These are phyloP conservation scores for Ustilago crameri DNA, from an alignment of 1,284 basidiomycete species.

Conservation along the genomic window DNA sequence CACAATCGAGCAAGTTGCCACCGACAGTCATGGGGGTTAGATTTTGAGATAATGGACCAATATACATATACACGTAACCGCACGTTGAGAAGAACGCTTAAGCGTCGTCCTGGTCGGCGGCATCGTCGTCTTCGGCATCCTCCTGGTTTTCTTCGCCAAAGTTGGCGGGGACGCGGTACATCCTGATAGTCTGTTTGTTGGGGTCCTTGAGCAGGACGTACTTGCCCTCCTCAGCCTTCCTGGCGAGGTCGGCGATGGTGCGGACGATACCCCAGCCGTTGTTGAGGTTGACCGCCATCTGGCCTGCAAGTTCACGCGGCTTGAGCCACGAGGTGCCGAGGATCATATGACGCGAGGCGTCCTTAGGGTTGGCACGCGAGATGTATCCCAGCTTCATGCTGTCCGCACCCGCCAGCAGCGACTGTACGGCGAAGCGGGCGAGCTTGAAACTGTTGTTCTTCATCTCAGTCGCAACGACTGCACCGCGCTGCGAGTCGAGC, in stretches of 20 bases:
- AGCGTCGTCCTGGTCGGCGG: constrained; percentile 54
- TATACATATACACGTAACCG: too few relatives aligned
- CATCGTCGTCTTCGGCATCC: constrained; percentile 72
- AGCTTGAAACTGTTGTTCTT: constrained; percentile 99
- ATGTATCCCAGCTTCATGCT: constrained; percentile 97
- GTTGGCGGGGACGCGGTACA: constrained; percentile 89
- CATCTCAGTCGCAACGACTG: constrained; percentile 99
- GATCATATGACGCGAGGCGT: constrained; percentile 94
- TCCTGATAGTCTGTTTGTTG: constrained; percentile 80
- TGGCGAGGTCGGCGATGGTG: constrained; percentile 63
- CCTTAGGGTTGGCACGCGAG: constrained; percentile 90
- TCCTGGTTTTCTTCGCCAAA: constrained; percentile 76
- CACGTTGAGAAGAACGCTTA: constrained; percentile 1
- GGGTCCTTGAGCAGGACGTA: constrained; percentile 68
- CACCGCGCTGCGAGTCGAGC: constrained; percentile 94
- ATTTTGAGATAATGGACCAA: too few relatives aligned
- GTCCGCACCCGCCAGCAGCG: constrained; percentile 93
- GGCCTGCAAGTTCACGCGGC: constrained; percentile 90
- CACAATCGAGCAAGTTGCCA: too few relatives aligned
- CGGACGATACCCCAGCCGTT: constrained; percentile 98
- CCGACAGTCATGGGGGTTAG: too few relatives aligned
- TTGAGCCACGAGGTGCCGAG: constrained; percentile 94
- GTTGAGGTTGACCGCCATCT: constrained; percentile 92
- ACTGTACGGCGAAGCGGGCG: constrained; percentile 96
- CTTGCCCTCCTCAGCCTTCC: constrained; percentile 59